Evolutionary conservation across 345 rosid species (phyloP).

Genomic region (Citrus reticulata): DNA sequence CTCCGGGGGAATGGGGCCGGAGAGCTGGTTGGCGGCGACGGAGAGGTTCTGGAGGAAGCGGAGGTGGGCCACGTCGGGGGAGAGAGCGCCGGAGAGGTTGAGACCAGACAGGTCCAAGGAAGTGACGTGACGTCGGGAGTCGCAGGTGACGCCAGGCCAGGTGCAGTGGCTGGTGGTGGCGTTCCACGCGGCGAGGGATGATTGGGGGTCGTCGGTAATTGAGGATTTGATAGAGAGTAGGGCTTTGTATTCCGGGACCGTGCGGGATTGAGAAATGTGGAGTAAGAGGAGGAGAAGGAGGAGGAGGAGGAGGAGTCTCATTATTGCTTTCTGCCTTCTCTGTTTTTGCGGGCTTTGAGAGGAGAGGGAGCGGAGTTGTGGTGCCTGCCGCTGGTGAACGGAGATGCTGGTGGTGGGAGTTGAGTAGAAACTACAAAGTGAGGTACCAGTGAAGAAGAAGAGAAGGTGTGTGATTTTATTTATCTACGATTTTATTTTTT

Average conservation of each 20-base stretch:
- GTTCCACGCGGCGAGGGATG: conserved; percentile 68
- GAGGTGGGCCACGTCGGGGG: conserved; percentile 55
- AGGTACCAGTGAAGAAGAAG: conserved; percentile 4
- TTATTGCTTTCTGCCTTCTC: conserved; percentile 18
- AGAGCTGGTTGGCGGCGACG: conserved; percentile 50
- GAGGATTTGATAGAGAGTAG: conserved; percentile 76
- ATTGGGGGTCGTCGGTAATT: conserved; percentile 50
- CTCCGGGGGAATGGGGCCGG: conserved; percentile 68
- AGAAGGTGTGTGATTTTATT: conserved; percentile 29
- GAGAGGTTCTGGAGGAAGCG: conserved; percentile 59
- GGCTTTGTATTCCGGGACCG: conserved; percentile 58
- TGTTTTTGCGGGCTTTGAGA: conserved; percentile 13
- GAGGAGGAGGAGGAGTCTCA: conserved; percentile 41
- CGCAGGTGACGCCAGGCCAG: conserved; percentile 75
- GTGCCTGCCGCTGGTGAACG: background rate
- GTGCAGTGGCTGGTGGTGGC: conserved; percentile 44
- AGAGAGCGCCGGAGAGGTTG: conserved; percentile 68
- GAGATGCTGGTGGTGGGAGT: background rate
- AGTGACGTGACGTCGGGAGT: conserved; percentile 58
- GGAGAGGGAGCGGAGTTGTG: conserved; percentile 2
- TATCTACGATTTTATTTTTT: conserved; percentile 1
- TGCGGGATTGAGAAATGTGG: conserved; percentile 37
- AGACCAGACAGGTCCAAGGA: conserved; percentile 60
- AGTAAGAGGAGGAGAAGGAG: conserved; percentile 38
- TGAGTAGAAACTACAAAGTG: background rate